Conservation (phyloP, 2,329 filamentous ascomycete genomes). For the Penicillium aurantiogriseum region DNA sequence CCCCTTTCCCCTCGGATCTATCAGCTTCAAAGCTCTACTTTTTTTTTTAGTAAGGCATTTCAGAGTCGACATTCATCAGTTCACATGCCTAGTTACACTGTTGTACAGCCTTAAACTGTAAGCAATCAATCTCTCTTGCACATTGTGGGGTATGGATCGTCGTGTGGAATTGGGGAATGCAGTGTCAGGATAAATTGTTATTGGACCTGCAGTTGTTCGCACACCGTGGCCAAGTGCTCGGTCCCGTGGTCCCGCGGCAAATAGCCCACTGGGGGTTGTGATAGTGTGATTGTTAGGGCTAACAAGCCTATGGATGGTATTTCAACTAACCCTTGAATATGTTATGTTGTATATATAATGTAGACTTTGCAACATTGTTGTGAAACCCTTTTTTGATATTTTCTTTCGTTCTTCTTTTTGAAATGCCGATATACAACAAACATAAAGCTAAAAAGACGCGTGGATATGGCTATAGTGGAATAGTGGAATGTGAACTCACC, state of each 20-base stretch:
- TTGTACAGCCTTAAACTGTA: not conserved
- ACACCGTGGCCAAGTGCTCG: constrained; percentile 3
- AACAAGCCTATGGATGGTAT: not conserved
- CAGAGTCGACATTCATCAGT: not conserved
- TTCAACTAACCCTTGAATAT: not conserved
- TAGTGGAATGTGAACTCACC: constrained; percentile 1
- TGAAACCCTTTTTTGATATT: not conserved
- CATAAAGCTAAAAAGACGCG: not conserved
- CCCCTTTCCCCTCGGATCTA: constrained; percentile 1
- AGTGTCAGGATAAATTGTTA: constrained; percentile 9
- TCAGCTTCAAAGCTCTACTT: not conserved
- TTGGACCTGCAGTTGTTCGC: constrained; percentile 15
- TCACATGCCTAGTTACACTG: not conserved
- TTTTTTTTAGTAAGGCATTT: not conserved
- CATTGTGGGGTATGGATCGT: constrained; percentile 26
- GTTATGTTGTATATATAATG: not conserved
- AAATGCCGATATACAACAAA: not conserved
- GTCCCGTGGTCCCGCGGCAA: constrained; percentile 17
- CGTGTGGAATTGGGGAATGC: constrained; percentile 17
- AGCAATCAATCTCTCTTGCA: not conserved
- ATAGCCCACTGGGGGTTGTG: not conserved
- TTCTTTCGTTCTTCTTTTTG: not conserved
- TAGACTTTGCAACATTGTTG: not conserved
- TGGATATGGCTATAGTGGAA: constrained; percentile 1
- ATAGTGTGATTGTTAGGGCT: constrained; percentile 1